Base-by-base conservation (phyloP, 495 filamentous ascomycete genomes). In the Xylaria grammica region DNA sequence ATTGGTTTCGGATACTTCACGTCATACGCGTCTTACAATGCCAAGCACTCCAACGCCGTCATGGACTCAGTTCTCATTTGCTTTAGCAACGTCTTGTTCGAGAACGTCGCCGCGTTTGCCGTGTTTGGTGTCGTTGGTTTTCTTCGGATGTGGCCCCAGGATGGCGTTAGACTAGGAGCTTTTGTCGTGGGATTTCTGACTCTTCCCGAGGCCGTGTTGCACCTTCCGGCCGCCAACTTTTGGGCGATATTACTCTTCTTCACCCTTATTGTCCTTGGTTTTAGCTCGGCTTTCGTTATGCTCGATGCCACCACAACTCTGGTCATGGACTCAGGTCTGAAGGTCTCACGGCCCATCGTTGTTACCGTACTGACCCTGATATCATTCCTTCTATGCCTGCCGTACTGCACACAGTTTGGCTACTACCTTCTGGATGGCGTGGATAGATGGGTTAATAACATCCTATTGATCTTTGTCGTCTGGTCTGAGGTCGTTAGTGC, bases 51-150 rank as follows among this genome's bases (percentile, higher is more conserved):
- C 62, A 79, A 80, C 54, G 75, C 76, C 26, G 77, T 79, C 19
- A 72, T 74, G 74, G 77, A 80, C 36, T 75, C 77, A 0, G 38
- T 78, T 19, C 68, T 79, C 13, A 77, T 80, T 53, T 72, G 69
- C 38, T 63, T 70, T 11, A 78, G 75, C 65, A 80, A 80, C 42
- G 65, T 74, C 15, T 64, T 77, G 5, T 78, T 80, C 38, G 77
- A 80, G 60, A 78, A 74, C 53, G 68, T 80, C 54, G 77, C 77
- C 1, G 77, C 77, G 2, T 80, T 80, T 48, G 75, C 77, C 10
- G 74, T 80, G 19, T 80, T 79, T 53, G 77, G 77, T 22, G 73
- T 80, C 17, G 69, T 80, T 13, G 77, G 77, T 0, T 78, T 71
- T 60, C 72, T 80, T 9, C 44, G 68, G 26, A 65, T 69, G 11